Conservation (phyloP, 192 early-diverging fungal genomes). For the Coemansia sp. region DNA sequence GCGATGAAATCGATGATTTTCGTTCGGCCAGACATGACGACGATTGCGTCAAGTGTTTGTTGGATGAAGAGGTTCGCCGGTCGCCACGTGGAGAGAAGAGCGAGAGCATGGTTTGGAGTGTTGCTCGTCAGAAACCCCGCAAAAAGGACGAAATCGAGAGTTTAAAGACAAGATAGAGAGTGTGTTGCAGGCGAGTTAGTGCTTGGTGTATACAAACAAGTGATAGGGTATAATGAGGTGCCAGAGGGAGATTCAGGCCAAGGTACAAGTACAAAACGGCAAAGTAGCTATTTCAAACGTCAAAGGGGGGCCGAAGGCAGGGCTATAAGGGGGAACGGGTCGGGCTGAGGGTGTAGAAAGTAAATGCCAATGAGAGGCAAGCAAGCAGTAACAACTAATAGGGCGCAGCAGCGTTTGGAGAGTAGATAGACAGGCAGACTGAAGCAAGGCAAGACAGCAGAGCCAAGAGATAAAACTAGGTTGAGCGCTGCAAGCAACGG, state of each 20-base stretch:
- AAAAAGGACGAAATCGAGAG: not conserved
- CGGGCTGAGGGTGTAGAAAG: conserved; percentile 14
- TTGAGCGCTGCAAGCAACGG: not conserved
- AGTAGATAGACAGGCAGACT: conserved; percentile 1
- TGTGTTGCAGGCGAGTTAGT: not conserved
- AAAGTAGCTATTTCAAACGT: not conserved
- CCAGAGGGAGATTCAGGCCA: too few relatives aligned
- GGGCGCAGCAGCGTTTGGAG: not conserved
- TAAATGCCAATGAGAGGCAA: conserved; percentile 20
- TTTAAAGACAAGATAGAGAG: not conserved
- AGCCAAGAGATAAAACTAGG: conserved; percentile 4
- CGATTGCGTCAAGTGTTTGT: conserved; percentile 4
- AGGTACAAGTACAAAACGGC: not conserved
- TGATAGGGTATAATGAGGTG: not conserved
- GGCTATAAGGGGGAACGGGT: not conserved
- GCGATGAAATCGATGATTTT: conserved; percentile 14
- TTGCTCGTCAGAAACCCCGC: not conserved
- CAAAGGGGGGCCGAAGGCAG: not conserved
- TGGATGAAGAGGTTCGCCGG: conserved; percentile 14
- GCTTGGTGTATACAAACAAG: not conserved
- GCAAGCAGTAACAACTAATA: conserved; percentile 25
- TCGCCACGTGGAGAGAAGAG: conserved; percentile 43
- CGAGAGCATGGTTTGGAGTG: conserved; percentile 23
- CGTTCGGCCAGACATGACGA: conserved; percentile 9
- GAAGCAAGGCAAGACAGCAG: not conserved